phyloP scores from a whole-genome alignment of 129 eudicot genomes.

The Pseudognaphalium luteoalbum region DNA sequence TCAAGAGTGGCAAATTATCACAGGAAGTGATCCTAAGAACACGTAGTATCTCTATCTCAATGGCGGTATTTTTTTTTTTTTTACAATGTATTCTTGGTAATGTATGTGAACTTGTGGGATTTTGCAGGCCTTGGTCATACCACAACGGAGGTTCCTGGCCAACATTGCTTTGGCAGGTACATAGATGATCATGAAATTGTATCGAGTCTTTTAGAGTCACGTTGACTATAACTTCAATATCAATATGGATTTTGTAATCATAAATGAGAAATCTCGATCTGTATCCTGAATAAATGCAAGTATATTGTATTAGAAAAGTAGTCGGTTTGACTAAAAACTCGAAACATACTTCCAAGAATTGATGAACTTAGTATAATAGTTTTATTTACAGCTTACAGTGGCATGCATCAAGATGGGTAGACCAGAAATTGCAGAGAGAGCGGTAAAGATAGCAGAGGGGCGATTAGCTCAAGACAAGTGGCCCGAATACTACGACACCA shows the following conservation, averaged over 20 bases:
- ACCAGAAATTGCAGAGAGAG: constrained; percentile 61
- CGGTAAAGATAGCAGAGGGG: constrained; percentile 59
- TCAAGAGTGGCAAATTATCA: constrained; percentile 75
- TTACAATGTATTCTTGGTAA: neutral
- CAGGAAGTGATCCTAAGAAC: constrained; percentile 84
- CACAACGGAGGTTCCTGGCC: constrained; percentile 97
- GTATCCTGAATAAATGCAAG: neutral
- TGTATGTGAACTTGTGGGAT: neutral
- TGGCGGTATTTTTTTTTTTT: neutral
- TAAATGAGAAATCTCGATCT: neutral
- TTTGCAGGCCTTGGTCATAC: constrained; percentile 78
- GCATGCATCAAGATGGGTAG: constrained; percentile 53
- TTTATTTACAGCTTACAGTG: constrained; percentile 62
- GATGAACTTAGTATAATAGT: neutral
- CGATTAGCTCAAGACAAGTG: constrained; percentile 61
- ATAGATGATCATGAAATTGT: constrained; percentile 10
- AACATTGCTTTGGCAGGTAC: constrained; percentile 89
- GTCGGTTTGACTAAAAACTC: constrained; percentile 19
- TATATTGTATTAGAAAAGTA: neutral
- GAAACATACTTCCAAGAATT: constrained; percentile 4
- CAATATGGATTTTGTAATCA: neutral
- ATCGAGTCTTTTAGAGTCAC: neutral
- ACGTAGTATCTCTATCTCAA: constrained; percentile 46
- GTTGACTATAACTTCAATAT: neutral
- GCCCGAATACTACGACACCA: constrained; percentile 81